Conservation (phyloP, 345 rosid genomes). For the Brassica juncea region DNA sequence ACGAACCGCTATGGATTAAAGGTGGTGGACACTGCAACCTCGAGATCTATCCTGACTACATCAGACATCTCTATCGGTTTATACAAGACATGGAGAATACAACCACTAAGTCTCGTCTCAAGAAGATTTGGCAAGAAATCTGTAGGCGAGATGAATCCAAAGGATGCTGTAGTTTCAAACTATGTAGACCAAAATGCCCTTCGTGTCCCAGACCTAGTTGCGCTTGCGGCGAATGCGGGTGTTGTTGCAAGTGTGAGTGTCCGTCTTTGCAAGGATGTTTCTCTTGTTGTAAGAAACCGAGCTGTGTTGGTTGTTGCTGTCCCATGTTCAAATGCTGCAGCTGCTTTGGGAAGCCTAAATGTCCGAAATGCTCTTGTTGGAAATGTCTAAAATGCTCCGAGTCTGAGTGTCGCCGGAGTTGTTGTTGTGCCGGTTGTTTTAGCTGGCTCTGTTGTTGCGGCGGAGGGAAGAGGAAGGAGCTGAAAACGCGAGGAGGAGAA, state of each 20-base stretch:
- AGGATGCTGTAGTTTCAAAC: constrained; percentile 56
- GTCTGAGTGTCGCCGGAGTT: constrained; percentile 18
- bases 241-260: constrained; percentile 44
- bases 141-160: constrained; percentile 44
- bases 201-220: constrained; percentile 54
- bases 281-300: constrained; percentile 45
- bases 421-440: constrained; percentile 40
- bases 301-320: constrained; percentile 38
- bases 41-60: constrained; percentile 93
- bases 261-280: constrained; percentile 39
- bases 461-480: constrained; percentile 24
- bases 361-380: constrained; percentile 45
- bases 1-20: constrained; percentile 96
- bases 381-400: constrained; percentile 24
- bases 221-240: constrained; percentile 2
- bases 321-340: constrained; percentile 38
- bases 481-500: background rate
- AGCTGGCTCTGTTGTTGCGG: constrained; percentile 49
- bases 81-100: constrained; percentile 89
- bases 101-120: constrained; percentile 66
- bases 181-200: constrained; percentile 48
- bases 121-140: constrained; percentile 65
- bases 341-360: constrained; percentile 50
- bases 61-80: constrained; percentile 78
- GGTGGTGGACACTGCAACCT: constrained; percentile 99